These are phyloP conservation scores for Monotropa hypopitys DNA, from an alignment of 179 eudicot genomes.

Conservation along the genomic window DNA sequence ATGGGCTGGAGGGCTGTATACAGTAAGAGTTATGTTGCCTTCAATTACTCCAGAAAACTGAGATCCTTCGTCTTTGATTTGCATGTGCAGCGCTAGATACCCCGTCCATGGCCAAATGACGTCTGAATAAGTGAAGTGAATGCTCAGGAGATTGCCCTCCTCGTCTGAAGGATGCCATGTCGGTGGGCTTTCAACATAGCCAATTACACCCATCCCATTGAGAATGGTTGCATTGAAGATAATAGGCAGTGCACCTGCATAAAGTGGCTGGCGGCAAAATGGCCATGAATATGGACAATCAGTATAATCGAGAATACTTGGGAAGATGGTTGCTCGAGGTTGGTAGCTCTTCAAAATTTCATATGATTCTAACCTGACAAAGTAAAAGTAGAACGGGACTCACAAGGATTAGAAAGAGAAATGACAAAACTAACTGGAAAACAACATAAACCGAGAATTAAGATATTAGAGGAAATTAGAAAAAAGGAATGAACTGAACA, in stretches of 20 bases:
- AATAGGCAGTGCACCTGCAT: conserved; percentile 97
- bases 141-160: conserved; percentile 84
- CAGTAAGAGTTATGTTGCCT: conserved; percentile 71
- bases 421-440: background rate
- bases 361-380: conserved; percentile 83
- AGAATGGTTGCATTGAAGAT: conserved; percentile 81
- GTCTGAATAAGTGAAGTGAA: conserved; percentile 77
- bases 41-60: conserved; percentile 77
- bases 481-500: background rate
- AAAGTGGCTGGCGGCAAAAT: conserved; percentile 91
- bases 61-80: conserved; percentile 92
- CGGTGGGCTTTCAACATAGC: conserved; percentile 69
- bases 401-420: background rate
- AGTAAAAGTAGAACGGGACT: conserved; percentile 6
- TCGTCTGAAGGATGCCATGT: conserved; percentile 76
- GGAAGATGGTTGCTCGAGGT: conserved; percentile 89
- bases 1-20: conserved; percentile 65
- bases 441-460: background rate
- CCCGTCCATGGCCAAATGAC: conserved; percentile 99
- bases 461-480: background rate
- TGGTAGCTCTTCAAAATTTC: conserved; percentile 70
- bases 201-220: conserved; percentile 94
- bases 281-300: conserved; percentile 99
- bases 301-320: conserved; percentile 60
- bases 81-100: conserved; percentile 79